Evolutionary conservation across 208 protist genomes (phyloP).

Genomic region (Leishmania aethiopica): DNA sequence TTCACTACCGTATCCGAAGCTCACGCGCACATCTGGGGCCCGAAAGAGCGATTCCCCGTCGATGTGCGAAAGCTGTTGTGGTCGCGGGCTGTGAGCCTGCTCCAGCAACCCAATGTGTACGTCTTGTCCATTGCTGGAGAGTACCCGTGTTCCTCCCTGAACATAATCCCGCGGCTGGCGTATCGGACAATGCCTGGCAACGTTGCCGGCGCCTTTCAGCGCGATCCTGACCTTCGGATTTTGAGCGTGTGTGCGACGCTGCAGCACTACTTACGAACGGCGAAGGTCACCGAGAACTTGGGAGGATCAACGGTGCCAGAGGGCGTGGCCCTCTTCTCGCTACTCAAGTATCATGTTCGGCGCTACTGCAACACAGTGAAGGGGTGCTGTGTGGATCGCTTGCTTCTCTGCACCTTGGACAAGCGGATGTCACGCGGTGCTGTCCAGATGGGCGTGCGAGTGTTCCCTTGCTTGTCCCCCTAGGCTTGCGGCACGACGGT

Average conservation of each 20-base stretch:
- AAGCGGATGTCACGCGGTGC: conserved; percentile 65
- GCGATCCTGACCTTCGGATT: conserved; percentile 81
- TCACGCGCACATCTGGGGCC: conserved; percentile 68
- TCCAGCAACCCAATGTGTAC: conserved; percentile 55
- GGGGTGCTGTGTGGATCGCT: conserved; percentile 42
- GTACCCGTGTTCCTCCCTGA: conserved; percentile 55
- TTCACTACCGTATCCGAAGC: conserved; percentile 79
- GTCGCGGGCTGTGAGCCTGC: conserved; percentile 57
- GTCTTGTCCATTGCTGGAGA: conserved; percentile 63
- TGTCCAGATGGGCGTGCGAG: conserved; percentile 55
- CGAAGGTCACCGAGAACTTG: conserved; percentile 30
- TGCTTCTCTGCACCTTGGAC: conserved; percentile 84
- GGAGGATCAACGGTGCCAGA: conserved; percentile 43
- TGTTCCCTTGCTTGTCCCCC: conserved; percentile 44
- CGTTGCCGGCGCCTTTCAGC: conserved; percentile 21
- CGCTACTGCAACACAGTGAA: conserved; percentile 75
- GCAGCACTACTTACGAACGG: conserved; percentile 64
- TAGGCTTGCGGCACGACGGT: not conserved
- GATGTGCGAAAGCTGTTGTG: conserved; percentile 63
- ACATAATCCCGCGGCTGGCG: conserved; percentile 62
- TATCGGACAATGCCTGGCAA: conserved; percentile 49
- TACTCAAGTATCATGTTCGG: conserved; percentile 87
- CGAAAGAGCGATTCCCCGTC: conserved; percentile 36
- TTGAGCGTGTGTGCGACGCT: conserved; percentile 75
- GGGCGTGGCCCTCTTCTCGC: conserved; percentile 75